phyloP scores from a whole-genome alignment of 164 flowering plant species.

The Kalanchoe fedtschenkoi region DNA sequence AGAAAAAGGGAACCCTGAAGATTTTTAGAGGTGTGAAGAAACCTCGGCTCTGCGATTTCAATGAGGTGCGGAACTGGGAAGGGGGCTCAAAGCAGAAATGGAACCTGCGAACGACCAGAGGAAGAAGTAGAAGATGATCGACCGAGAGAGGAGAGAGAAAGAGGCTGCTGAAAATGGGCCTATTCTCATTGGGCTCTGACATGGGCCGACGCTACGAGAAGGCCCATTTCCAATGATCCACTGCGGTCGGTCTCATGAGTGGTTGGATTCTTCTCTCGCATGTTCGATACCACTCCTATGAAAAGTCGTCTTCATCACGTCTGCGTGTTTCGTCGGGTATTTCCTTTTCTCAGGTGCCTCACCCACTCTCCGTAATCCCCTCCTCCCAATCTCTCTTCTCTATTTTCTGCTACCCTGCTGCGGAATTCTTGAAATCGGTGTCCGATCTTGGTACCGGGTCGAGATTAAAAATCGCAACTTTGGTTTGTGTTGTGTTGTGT shows the following conservation, averaged over 20 bases:
- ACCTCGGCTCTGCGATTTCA: neutral
- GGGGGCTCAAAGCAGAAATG: neutral
- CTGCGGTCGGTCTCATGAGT: neutral
- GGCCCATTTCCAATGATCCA: too few relatives aligned
- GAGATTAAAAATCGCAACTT: neutral
- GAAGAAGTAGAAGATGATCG: neutral
- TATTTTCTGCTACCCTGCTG: neutral
- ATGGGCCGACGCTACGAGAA: too few relatives aligned
- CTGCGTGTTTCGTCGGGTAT: neutral
- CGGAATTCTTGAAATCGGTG: neutral
- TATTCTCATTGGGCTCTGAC: neutral
- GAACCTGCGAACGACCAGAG: neutral
- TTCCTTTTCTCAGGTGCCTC: conserved; percentile 2
- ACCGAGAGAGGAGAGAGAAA: neutral
- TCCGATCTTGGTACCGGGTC: neutral
- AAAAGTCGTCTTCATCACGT: neutral
- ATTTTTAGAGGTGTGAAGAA: too few relatives aligned
- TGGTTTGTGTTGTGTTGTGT: neutral
- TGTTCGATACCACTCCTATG: too few relatives aligned
- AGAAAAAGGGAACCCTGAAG: too few relatives aligned
- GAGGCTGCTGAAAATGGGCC: neutral
- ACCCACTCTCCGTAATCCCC: neutral
- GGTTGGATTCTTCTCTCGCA: neutral
- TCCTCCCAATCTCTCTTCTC: too few relatives aligned
- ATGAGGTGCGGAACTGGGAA: neutral